Base-by-base conservation (phyloP, 768 basidiomycete species). In the Mycena crocata region DNA sequence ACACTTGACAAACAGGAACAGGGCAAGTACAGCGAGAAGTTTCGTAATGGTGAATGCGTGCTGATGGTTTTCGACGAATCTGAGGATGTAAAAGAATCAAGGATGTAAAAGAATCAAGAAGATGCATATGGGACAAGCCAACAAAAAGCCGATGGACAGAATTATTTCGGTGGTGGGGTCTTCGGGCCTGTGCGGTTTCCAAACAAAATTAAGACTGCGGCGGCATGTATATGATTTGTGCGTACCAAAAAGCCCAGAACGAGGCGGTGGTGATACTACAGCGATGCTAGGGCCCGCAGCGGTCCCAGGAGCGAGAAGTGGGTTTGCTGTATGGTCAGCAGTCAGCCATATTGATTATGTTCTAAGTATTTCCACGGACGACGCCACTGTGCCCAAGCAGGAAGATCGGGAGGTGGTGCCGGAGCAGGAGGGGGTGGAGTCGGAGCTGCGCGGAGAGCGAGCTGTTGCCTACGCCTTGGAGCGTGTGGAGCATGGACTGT, bases 361-460 rank as follows among this genome's bases (percentile, higher is more conserved):
- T 8, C 8, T 10, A 56, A 48, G 24, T 19, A 15, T 24, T 34
- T 30, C 24, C 10, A 46, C 84, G 67, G 66, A 88, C 87, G 87
- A 75, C 81, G 80, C 87, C 87, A 88, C 63, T 88, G 86, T 0
- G 87, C 84, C 87, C 87, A 88, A 0, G 87, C 81, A 13, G 87
- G 86, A 37, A 85, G 0, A 9, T 75, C 63, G 0, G 77, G 71
- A 2, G 72, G 54, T 0, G 79, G 75, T 0, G 77, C 73, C 0
- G 64, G 76, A 2, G 75, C 74, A 17, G 77, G 68, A 2, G 73
- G 48, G 0, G 79, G 75, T 0, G 76, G 75, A 0, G 64, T 75
- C 5, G 76, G 75, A 15, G 77, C 64, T 21, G 37, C 57, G 39
- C 37, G 76, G 72, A 55, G 74, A 55, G 71, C 75, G 72, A 66